phyloP scores from a whole-genome alignment of 2,329 filamentous ascomycete species.

The Ceratocystis cubensis region DNA sequence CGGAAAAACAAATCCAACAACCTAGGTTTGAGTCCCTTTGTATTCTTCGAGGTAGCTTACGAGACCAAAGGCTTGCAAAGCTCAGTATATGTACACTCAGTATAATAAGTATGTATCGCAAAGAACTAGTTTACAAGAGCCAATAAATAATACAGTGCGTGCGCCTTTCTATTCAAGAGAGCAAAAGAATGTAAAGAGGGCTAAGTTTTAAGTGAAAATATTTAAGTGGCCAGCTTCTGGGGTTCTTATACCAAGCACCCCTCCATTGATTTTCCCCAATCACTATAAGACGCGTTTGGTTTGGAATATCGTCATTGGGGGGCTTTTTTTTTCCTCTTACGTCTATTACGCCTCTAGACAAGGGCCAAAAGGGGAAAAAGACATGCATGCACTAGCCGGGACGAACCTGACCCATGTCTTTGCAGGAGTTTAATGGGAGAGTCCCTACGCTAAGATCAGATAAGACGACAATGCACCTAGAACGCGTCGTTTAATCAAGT shows the following conservation, averaged over 20 bases:
- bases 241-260: constrained; percentile 1
- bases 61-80: not conserved
- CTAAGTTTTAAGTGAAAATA: not conserved
- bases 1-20: not conserved
- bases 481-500: not conserved
- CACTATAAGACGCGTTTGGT: constrained; percentile 1
- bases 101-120: constrained; percentile 3
- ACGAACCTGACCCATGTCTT: not conserved
- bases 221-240: not conserved
- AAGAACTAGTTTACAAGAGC: not conserved
- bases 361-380: constrained; percentile 6
- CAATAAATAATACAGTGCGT: not conserved
- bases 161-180: not conserved
- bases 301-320: constrained; percentile 9
- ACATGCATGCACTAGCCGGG: constrained; percentile 2
- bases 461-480: not conserved
- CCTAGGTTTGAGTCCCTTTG: not conserved
- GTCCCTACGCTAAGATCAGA: not conserved
- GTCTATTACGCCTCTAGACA: too few relatives aligned
- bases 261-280: constrained; percentile 3
- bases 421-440: constrained; percentile 7
- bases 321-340: not conserved
- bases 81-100: not conserved
- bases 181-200: not conserved
- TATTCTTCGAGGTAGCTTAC: not conserved